Evolutionary conservation across 2,329 filamentous ascomycete genomes (phyloP).

Genomic region (Aspergillus tubingensis): DNA sequence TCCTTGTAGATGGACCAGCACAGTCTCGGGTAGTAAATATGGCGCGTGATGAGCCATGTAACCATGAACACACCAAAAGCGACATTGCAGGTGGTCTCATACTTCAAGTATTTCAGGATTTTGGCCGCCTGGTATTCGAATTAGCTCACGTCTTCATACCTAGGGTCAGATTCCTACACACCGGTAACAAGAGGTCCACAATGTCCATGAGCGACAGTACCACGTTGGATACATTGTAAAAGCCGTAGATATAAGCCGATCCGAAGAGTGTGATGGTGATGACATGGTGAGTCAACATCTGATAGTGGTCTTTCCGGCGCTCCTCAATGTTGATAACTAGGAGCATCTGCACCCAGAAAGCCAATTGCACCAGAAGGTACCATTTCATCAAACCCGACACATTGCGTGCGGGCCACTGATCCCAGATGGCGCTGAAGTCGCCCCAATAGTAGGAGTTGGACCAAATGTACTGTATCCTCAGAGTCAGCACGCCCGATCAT

Average conservation of each 20-base stretch:
- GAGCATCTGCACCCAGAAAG: conserved; percentile 93
- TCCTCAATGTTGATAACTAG: conserved; percentile 94
- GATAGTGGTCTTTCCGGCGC: conserved; percentile 88
- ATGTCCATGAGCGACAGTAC: conserved; percentile 93
- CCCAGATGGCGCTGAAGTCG: conserved; percentile 77
- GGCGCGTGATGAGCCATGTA: conserved; percentile 80
- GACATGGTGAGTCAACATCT: conserved; percentile 95
- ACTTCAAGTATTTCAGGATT: conserved; percentile 86
- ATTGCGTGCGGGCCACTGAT: conserved; percentile 77
- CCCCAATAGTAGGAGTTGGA: conserved; percentile 75
- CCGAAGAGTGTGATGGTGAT: conserved; percentile 81
- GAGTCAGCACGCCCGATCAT: conserved; percentile 11
- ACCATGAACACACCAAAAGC: conserved; percentile 84
- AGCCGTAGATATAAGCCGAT: conserved; percentile 81
- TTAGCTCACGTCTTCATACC: neutral
- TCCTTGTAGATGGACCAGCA: conserved; percentile 80
- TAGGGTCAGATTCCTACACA: conserved; percentile 48
- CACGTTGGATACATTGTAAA: conserved; percentile 83
- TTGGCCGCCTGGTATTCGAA: conserved; percentile 69
- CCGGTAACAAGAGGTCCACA: conserved; percentile 83
- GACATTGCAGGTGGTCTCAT: conserved; percentile 73
- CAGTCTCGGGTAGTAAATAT: conserved; percentile 75
- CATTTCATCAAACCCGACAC: conserved; percentile 74
- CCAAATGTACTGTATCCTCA: conserved; percentile 69
- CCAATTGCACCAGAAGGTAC: conserved; percentile 87